These are phyloP conservation scores for Lablab purpureus DNA, from an alignment of 306 rosid genomes.

Conservation along the genomic window DNA sequence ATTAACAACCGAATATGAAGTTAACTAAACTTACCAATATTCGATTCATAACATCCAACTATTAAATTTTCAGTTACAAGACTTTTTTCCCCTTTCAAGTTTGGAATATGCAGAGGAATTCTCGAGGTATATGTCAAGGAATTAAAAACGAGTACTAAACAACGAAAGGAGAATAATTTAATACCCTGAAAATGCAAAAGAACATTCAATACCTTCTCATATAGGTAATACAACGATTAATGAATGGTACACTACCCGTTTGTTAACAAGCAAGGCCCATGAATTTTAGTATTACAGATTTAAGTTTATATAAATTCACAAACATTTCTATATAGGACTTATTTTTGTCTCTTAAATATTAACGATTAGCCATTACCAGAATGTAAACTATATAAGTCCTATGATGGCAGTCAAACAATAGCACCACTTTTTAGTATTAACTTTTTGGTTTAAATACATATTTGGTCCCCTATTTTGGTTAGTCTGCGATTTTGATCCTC, in stretches of 20 bases:
- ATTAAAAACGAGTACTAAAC: slow-evolving; percentile 10
- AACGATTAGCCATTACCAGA: not conserved
- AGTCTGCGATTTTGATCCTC: too few relatives aligned
- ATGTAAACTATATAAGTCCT: not conserved
- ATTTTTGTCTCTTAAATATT: slow-evolving; percentile 1
- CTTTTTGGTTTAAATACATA: not conserved
- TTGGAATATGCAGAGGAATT: not conserved
- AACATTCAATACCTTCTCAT: slow-evolving; percentile 13
- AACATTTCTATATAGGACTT: not conserved
- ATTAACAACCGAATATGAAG: slow-evolving; percentile 27
- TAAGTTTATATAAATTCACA: not conserved
- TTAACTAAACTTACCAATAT: slow-evolving; percentile 27
- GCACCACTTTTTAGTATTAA: not conserved
- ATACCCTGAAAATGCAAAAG: not conserved
- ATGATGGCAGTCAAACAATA: not conserved
- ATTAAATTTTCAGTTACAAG: not conserved
- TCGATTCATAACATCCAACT: slow-evolving; percentile 32
- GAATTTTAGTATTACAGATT: not conserved
- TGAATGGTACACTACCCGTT: not conserved
- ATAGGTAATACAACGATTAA: not conserved
- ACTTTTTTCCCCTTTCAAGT: not conserved
- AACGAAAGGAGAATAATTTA: not conserved
- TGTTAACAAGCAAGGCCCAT: not conserved
- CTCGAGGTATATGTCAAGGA: not conserved
- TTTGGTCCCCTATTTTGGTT: too few relatives aligned